Evolutionary conservation across 371 early-diverging fungal species (phyloP), one percentile per base, ranked within the genome.

Genomic region (Blastocladiella emersonii): DNA sequence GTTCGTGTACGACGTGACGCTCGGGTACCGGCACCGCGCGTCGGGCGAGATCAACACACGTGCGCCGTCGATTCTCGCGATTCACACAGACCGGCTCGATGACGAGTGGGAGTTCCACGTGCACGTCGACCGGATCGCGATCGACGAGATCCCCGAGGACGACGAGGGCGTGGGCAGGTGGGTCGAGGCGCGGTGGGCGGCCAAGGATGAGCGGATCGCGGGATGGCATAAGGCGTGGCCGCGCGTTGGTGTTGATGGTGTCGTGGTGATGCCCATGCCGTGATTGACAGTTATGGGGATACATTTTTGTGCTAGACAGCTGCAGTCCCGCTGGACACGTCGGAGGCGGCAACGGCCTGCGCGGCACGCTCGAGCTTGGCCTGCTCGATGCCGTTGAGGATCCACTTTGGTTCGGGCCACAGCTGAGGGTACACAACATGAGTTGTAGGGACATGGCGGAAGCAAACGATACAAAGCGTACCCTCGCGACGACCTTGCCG

Each of bases 401-500:
- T 51, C 30, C 53, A 15, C 19, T 51, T 51, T 12, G 53, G 53
- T 27, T 51, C 53, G 15, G 53, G 53, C 53, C 53, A 51, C 12
- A 51, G 8, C 53, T 51, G 25, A 1, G 23, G 30, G 21, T 39
- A 39, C 13, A 51, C 8, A 8, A 30, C 30, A 6, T 1, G 5
- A 51, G 1, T 15, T 0, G 27, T 6, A n/a, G 21, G 45, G 19
- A 19, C 19, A 23, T 23, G 45, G 7, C 12, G 39, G 1, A 27
- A 51, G 51, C 12, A 30, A 32, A 5, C 74, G 72, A 67, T 63
- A 71, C 0, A n/a, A 13, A 36, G 36, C 67, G 64, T 76, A 82
- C 86, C 70, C 82, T 81, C 64, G 84, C 83, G 72, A 85, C 71
- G 30, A 89, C 88, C 59, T 79, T 78, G 36, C 90, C 92, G 34